A percentile compares a stretch with the other conserved stretches of the same genome.
These are phyloP conservation scores for Rhynchosporium agropyri DNA, from an alignment of 2,329 filamentous ascomycete genomes.

Conservation along the genomic window DNA sequence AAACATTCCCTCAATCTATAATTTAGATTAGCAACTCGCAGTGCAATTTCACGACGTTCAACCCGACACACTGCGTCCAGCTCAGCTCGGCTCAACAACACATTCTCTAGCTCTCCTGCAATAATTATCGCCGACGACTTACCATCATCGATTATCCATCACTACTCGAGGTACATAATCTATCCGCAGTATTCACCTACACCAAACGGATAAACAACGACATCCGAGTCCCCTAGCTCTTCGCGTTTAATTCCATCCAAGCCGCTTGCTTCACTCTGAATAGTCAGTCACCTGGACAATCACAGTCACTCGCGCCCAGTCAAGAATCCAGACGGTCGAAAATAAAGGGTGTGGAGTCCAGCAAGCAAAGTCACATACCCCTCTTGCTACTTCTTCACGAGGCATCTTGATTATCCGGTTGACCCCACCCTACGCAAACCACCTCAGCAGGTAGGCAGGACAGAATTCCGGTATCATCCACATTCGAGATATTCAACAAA, in stretches of 20 bases:
- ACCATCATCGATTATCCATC: background rate
- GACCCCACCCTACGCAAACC: conserved; percentile 14
- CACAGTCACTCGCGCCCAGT: conserved; percentile 1
- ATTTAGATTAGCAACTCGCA: background rate
- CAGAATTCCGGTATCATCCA: conserved; percentile 16
- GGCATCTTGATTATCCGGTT: conserved; percentile 12
- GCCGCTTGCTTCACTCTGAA: conserved; percentile 10
- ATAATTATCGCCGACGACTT: conserved; percentile 6
- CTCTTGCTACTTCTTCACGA: conserved; percentile 8
- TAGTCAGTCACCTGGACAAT: conserved; percentile 16
- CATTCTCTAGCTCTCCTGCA: conserved; percentile 12
- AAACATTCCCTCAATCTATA: conserved; percentile 22
- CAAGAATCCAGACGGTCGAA: conserved; percentile 7
- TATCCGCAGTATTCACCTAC: conserved; percentile 4
- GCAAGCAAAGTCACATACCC: conserved; percentile 6
- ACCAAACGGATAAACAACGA: conserved; percentile 2
- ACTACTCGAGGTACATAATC: conserved; percentile 14
- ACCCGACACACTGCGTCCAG: conserved; percentile 16
- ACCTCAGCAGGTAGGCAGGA: conserved; percentile 22
- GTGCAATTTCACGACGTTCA: background rate
- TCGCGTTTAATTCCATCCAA: conserved; percentile 3
- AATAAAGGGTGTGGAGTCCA: conserved; percentile 14
- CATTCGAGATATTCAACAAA: conserved; percentile 31
- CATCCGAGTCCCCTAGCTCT: background rate
- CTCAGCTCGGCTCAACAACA: background rate